A percentile compares a stretch with the other conserved stretches of the same genome.
Conservation (phyloP, 2,329 filamentous ascomycete genomes). For the Pyrenochaeta sp. region DNA sequence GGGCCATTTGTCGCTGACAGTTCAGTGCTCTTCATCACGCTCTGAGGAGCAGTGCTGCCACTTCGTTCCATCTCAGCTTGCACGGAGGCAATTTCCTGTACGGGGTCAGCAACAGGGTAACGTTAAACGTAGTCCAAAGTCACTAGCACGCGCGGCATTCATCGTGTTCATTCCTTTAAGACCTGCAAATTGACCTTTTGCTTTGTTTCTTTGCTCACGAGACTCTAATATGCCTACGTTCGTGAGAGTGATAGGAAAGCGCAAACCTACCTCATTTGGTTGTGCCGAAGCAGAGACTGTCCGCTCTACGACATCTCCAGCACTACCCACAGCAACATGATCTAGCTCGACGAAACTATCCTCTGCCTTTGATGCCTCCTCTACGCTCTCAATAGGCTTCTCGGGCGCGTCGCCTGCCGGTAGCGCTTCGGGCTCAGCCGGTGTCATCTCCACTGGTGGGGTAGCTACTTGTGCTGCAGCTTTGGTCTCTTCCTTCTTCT, state of each 20-base stretch:
- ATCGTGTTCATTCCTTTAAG: slow-evolving; percentile 28
- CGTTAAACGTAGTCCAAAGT: slow-evolving; percentile 17
- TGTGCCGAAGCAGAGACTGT: slow-evolving; percentile 27
- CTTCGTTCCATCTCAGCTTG: slow-evolving; percentile 20
- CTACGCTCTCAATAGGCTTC: slow-evolving; percentile 40
- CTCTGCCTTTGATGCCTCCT: slow-evolving; percentile 26
- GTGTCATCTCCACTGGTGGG: slow-evolving; percentile 29
- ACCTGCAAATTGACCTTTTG: slow-evolving; percentile 5
- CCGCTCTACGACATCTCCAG: slow-evolving; percentile 19
- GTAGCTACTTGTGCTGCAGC: slow-evolving; percentile 40
- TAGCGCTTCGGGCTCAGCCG: slow-evolving; percentile 30
- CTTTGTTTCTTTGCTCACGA: slow-evolving; percentile 7
- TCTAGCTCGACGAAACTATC: slow-evolving; percentile 14
- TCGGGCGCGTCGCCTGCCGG: slow-evolving; percentile 30
- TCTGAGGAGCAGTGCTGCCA: slow-evolving; percentile 27
- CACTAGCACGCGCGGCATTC: slow-evolving; percentile 30
- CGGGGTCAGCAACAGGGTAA: slow-evolving; percentile 21
- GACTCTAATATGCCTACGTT: slow-evolving; percentile 7
- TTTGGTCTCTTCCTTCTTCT: slow-evolving; percentile 58
- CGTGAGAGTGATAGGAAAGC: slow-evolving; percentile 3
- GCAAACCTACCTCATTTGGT: slow-evolving; percentile 36
- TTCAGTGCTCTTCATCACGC: slow-evolving; percentile 24
- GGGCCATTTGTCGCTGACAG: slow-evolving; percentile 24
- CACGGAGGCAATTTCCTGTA: slow-evolving; percentile 23
- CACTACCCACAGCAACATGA: slow-evolving; percentile 16